Base-by-base conservation (phyloP, 768 basidiomycete species). In the Panaeolus cyanescens region DNA sequence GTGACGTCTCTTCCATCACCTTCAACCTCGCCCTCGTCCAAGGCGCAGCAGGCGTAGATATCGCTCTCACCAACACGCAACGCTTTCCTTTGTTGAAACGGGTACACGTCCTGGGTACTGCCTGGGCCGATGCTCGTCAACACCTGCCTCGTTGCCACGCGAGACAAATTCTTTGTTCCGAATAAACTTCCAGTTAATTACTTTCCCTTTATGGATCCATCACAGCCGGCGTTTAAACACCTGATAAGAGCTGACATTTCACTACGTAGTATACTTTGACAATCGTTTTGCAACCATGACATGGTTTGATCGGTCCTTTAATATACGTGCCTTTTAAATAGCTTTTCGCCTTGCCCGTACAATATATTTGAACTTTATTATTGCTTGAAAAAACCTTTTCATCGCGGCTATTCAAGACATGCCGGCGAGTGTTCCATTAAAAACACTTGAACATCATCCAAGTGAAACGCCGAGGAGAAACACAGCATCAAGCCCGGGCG, bases 131-230 rank as follows among this genome's bases (percentile, higher is more conserved):
- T 20, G 59, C 59, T 30, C 62, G 62, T 40, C 65, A 68, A 37
- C 61, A 60, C 30, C 40, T 68, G n/a, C 65, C 65, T 31, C 65
- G 64, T 22, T 68, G 68, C 37, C 59, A 57, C 42, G 36, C 61
- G 34, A 65, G 60, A 55, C 40, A 62, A 31, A 65, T 65, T 33
- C 59, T 65, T 50, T 50, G 45, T 13, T 50, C 45, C 4, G 45
- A 50, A 25, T 50, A 50, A 50, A 50, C 4, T n/a, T n/a, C n/a
- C n/a, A n/a, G n/a, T n/a, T 50, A 50, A n/a, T 5, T 50, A 50
- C 25, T 50, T n/a, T n/a, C n/a, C n/a, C 45, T 25, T 50, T 25
- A 50, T 50, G 45, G 30, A 50, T 8, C 25, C 22, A 4, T 28
- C 15, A 50, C 9, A 12, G 25, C 6, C 13, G 7, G 22, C 25